These are phyloP conservation scores for Microbotryomycetes sp. DNA, from an alignment of 1,284 basidiomycete species.

Conservation along the genomic window DNA sequence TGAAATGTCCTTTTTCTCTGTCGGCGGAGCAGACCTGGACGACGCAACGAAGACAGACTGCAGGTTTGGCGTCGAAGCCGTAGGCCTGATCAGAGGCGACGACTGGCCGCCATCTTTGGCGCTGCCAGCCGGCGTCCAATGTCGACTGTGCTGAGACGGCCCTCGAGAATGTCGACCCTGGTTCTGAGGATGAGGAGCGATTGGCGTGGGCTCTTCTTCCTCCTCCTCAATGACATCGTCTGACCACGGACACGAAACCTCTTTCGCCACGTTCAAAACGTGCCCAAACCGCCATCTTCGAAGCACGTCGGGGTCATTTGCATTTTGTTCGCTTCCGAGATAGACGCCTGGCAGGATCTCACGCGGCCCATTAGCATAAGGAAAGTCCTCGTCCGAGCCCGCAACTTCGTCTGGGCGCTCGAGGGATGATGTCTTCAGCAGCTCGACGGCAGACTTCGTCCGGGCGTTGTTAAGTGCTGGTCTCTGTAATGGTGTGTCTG, in stretches of 20 bases:
- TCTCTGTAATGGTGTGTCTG: not conserved
- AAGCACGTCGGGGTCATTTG: conserved; percentile 64
- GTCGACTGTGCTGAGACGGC: conserved; percentile 8
- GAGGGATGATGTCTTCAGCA: not conserved
- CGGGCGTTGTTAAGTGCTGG: not conserved
- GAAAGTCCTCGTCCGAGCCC: conserved; percentile 39
- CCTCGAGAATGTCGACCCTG: conserved; percentile 15
- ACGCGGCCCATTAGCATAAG: conserved; percentile 77
- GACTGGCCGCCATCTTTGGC: not conserved
- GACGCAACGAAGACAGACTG: conserved; percentile 33
- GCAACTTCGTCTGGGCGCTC: not conserved
- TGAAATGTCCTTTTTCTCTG: too few relatives aligned
- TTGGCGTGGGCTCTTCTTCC: conserved; percentile 46
- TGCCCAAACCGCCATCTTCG: conserved; percentile 66
- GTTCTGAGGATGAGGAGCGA: conserved; percentile 41
- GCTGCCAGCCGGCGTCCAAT: conserved; percentile 6
- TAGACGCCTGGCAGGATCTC: conserved; percentile 84
- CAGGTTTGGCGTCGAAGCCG: conserved; percentile 61
- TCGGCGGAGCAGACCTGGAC: conserved; percentile 37
- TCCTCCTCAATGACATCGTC: conserved; percentile 14
- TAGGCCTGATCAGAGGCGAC: conserved; percentile 41
- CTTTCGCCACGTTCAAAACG: conserved; percentile 91
- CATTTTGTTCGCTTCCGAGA: conserved; percentile 91
- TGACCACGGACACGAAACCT: conserved; percentile 63
- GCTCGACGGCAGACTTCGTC: not conserved